Base-by-base conservation (phyloP, 768 basidiomycete species). In the Megacollybia marginata region DNA sequence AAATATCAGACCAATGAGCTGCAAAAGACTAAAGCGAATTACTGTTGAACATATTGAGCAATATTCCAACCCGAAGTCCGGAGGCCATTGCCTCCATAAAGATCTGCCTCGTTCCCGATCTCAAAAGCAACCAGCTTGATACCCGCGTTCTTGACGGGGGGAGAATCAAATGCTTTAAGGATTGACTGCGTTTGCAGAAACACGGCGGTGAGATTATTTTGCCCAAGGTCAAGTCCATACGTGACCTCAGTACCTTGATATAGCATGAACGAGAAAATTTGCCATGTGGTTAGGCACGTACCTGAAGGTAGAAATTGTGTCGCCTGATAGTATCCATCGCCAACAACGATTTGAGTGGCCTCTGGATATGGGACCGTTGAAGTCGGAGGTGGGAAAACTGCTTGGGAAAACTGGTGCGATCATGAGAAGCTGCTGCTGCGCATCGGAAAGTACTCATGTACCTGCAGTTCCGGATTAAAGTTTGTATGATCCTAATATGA, bases 151-250 rank as follows among this genome's bases (percentile, higher is more conserved):
- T 56, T 62, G 31, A 81, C 58, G 2, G 65, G 61, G 1, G 65
- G 45, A 4, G 70, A 70, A n/a, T 63, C 49, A 54, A 83, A 83
- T 1, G 75, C 76, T 35, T 67, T 67, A 5, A 69, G 47, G 47
- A 84, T 72, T 1, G 78, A 70, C 48, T 65, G 62, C 1, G 78
- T 73, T 55, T 72, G 38, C 48, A 77, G 65, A 50, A 70, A 72
- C 0, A 68, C 71, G 5, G 75, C 69, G 52, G 76, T 79, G 47
- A 80, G 28, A 54, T 80, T 80, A 42, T 68, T 61, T 49, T 65
- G 59, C 6, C 80, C 81, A n/a, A 85, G 64, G 61, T 87, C 85
- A 44, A 85, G 66, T 12, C 82, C 83, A 81, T 81, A 86, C 12
- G 69, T 78, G 54, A 86, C 79, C 46, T 72, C 75, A 9, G 82